A percentile compares a stretch with the other conserved stretches of the same genome.
phyloP scores from a whole-genome alignment of 176 grass and related monocot genomes.

The Areca catechu region DNA sequence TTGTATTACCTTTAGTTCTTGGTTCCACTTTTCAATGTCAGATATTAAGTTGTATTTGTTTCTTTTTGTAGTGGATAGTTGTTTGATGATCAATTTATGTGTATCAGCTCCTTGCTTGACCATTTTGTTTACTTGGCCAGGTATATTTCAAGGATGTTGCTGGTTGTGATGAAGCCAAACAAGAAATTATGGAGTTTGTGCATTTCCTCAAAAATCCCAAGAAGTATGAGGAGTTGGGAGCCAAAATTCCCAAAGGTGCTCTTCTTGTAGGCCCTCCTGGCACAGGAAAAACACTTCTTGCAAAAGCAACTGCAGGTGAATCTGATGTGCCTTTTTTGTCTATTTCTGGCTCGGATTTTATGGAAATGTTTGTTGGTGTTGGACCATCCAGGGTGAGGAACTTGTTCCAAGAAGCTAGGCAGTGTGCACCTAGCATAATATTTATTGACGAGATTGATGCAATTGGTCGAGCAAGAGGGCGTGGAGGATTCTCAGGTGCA shows the following conservation, averaged over 20 bases:
- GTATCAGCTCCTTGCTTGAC: no score
- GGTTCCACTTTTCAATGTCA: neutral
- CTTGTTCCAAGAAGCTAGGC: constrained; percentile 83
- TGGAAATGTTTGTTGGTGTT: constrained; percentile 99
- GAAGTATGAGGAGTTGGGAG: constrained; percentile 89
- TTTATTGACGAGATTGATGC: constrained; percentile 98
- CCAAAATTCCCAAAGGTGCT: constrained; percentile 96
- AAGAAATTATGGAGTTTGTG: constrained; percentile 99
- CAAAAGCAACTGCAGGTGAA: constrained; percentile 91
- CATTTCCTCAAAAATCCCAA: constrained; percentile 93
- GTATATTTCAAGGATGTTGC: constrained; percentile 94
- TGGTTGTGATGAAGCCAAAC: constrained; percentile 95
- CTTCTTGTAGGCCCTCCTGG: constrained; percentile 82
- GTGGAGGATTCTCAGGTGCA: constrained; percentile 55
- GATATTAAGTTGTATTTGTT: neutral
- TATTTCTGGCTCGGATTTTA: constrained; percentile 82
- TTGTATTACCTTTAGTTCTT: neutral
- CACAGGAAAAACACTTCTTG: constrained; percentile 90
- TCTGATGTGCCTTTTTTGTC: constrained; percentile 83
- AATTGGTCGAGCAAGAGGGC: constrained; percentile 70
- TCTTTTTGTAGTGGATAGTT: no score
- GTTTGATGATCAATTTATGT: no score
- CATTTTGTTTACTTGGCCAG: constrained; percentile 22
- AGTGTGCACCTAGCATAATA: constrained; percentile 76
- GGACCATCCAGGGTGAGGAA: constrained; percentile 76